A percentile compares a stretch with the other conserved stretches of the same genome.
phyloP scores from a whole-genome alignment of 164 flowering plant species.

The Houttuynia cordata region DNA sequence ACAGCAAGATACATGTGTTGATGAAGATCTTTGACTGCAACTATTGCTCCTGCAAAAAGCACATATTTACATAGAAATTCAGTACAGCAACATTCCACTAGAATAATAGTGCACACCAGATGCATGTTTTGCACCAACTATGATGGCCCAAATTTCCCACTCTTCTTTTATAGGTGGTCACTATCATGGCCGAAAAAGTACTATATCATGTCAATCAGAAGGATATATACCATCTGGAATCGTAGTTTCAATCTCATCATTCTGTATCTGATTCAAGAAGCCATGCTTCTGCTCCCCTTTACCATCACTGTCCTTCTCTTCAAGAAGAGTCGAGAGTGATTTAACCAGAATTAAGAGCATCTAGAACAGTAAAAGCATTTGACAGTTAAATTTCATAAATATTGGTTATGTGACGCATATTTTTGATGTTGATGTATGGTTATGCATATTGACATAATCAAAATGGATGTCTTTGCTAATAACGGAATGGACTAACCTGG shows the following conservation, averaged over 20 bases:
- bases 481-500: too few relatives aligned
- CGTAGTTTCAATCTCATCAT: constrained; percentile 21
- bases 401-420: too few relatives aligned
- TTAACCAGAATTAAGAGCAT: constrained; percentile 38
- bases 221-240: constrained; percentile 53
- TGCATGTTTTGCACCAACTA: too few relatives aligned
- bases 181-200: neutral
- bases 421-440: too few relatives aligned
- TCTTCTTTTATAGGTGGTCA: too few relatives aligned
- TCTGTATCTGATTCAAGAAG: constrained; percentile 20
- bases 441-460: too few relatives aligned
- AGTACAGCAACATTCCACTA: constrained; percentile 2
- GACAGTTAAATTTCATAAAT: constrained; percentile 1
- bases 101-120: neutral
- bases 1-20: constrained; percentile 82
- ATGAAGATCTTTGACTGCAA: constrained; percentile 80
- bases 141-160: too few relatives aligned
- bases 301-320: constrained; percentile 10
- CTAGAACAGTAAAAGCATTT: constrained; percentile 30
- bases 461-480: too few relatives aligned
- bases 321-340: constrained; percentile 29
- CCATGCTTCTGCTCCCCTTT: constrained; percentile 14
- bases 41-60: constrained; percentile 54
- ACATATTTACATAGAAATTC: neutral
- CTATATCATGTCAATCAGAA: neutral